Conservation (phyloP, 805 yeast species). For the Jamesozyma hellenica region DNA sequence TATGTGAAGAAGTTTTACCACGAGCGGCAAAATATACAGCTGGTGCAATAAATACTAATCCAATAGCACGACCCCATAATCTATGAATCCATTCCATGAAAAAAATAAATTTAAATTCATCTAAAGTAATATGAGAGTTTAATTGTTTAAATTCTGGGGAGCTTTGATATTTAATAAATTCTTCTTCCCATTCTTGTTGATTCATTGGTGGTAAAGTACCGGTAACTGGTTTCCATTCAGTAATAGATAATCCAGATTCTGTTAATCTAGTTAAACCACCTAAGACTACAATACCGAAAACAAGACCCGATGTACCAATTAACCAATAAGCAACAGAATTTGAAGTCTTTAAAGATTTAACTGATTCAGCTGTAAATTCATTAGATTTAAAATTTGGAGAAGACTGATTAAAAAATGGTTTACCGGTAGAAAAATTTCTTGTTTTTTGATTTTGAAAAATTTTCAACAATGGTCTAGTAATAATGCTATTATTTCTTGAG, state of each 20-base stretch:
- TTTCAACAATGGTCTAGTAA: not conserved
- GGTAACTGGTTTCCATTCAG: conserved; percentile 97
- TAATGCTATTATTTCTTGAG: not conserved
- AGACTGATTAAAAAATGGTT: not conserved
- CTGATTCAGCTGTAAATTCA: not conserved
- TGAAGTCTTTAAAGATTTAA: conserved; percentile 31
- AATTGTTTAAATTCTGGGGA: conserved; percentile 88
- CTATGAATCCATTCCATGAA: conserved; percentile 98
- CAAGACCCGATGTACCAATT: conserved; percentile 74
- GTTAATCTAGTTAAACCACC: conserved; percentile 95
- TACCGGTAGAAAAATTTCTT: not conserved
- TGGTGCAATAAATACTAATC: conserved; percentile 72
- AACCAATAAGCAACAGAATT: conserved; percentile 78
- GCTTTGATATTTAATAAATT: conserved; percentile 67
- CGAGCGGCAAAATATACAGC: conserved; percentile 69
- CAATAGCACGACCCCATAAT: conserved; percentile 84
- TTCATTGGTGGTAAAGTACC: conserved; percentile 85
- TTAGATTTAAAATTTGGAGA: not conserved
- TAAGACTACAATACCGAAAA: conserved; percentile 89
- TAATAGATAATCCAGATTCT: conserved; percentile 90
- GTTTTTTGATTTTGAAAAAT: not conserved
- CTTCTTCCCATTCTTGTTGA: conserved; percentile 75
- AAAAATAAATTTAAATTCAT: conserved; percentile 89
- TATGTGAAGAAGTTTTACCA: conserved; percentile 54
- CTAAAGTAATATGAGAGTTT: conserved; percentile 72